Conservation (phyloP, 148 eudicot species). For the Rhododendron vialii region DNA sequence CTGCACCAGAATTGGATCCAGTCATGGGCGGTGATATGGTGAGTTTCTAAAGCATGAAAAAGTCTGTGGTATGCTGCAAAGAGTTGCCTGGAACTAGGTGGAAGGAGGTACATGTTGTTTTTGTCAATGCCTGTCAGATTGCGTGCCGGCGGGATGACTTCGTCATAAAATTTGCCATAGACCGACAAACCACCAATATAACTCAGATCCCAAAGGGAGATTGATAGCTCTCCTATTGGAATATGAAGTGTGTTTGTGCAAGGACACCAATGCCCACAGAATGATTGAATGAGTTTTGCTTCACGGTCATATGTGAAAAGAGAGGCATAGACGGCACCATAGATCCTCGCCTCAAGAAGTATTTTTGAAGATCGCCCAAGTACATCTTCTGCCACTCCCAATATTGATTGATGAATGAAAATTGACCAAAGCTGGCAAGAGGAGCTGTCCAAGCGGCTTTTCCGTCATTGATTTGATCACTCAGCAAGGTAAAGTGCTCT, state of each 20-base stretch:
- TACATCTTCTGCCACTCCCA: background rate
- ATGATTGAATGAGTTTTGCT: background rate
- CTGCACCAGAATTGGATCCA: too few relatives aligned
- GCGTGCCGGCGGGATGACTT: too few relatives aligned
- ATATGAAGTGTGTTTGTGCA: background rate
- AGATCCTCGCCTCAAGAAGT: background rate
- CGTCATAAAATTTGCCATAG: too few relatives aligned
- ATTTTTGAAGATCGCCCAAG: background rate
- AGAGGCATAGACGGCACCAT: background rate
- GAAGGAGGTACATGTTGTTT: too few relatives aligned
- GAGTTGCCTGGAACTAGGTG: too few relatives aligned
- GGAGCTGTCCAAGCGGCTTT: background rate
- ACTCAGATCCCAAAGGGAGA: background rate
- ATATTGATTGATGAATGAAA: background rate
- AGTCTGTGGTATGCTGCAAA: too few relatives aligned
- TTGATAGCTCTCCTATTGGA: background rate
- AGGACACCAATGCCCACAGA: background rate
- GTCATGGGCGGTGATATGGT: too few relatives aligned
- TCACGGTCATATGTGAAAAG: background rate
- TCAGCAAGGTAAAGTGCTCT: too few relatives aligned
- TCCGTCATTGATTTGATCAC: too few relatives aligned
- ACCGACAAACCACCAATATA: too few relatives aligned
- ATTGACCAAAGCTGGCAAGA: background rate
- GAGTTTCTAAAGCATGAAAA: too few relatives aligned
- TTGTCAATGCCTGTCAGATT: too few relatives aligned